Base-by-base conservation (phyloP, 2,329 filamentous ascomycete genomes). In the Colletotrichum lentis region DNA sequence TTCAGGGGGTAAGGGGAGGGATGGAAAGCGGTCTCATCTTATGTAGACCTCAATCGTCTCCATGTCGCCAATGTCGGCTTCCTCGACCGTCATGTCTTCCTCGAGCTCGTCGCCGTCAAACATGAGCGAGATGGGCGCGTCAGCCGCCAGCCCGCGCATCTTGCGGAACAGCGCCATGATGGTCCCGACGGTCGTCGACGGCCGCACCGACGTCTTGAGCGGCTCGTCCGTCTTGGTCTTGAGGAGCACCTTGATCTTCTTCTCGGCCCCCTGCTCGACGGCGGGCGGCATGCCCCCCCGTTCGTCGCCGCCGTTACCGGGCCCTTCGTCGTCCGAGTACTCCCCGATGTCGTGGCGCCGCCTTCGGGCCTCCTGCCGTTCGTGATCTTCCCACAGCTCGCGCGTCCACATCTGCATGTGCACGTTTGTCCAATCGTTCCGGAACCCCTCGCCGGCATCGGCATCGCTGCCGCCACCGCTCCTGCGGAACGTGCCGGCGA, bases 31-130 rank as follows among this genome's bases (percentile, higher is more conserved):
- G 31, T 16, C 12, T 69, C 63, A 69, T 43, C 47, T 87, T 62
- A 94, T 78, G 71, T 90, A 84, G 24, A 96, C 91, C 77, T 97
- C 93, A 41, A 97, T 81, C 35, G 85, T 84, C 76, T 95, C 92
- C 81, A 89, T 84, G 73, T 96, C 91, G 53, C 88, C 87, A 47
- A 97, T 86, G 20, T 93, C 93, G 2, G 89, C 85, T 43, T 91
- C 88, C 52, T 82, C 82, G 53, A 96, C 83, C 2, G 84, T 86
- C 37, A 81, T 79, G 1, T 87, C 82, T 20, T 86, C 84, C 16
- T 90, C 86, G 35, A 96, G 80, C 54, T 81, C 80, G 58, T 94
- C 92, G 16, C 93, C 93, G 72, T 97, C 93, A 77, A 93, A 94
- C 72, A 85, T 82, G 12, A 97, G 80, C 44, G 84, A 83, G 3